Percentiles rank a stretch among this genome's conserved stretches.
These are phyloP conservation scores for Entelexis sorbosivorans DNA, from an alignment of 1,139 yeast genomes.

Conservation along the genomic window DNA sequence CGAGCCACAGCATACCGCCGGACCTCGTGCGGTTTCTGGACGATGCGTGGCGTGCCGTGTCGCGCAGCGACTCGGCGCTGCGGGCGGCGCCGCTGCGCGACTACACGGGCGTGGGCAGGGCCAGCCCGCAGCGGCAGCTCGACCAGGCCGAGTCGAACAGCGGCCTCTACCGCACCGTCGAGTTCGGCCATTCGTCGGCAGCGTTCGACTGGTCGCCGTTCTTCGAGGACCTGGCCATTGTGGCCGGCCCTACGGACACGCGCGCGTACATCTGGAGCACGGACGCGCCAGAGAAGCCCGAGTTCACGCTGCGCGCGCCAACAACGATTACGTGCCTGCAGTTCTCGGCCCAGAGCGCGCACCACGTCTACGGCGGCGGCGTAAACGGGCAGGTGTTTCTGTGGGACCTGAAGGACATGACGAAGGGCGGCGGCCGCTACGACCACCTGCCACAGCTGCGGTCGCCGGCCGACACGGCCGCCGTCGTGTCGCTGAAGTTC, in stretches of 20 bases:
- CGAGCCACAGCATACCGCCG: constrained; percentile 4
- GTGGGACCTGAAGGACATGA: constrained; percentile 34
- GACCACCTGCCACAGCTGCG: constrained; percentile 28
- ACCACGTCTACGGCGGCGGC: constrained; percentile 37
- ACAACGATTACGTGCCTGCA: constrained; percentile 33
- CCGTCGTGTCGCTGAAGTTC: constrained; percentile 9
- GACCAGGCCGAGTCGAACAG: constrained; percentile 5
- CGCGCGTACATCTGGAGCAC: constrained; percentile 35
- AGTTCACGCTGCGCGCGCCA: constrained; percentile 41
- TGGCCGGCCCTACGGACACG: constrained; percentile 28
- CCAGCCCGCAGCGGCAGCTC: background rate
- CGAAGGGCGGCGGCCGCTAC: constrained; percentile 19
- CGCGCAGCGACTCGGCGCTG: constrained; percentile 24
- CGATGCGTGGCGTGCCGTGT: constrained; percentile 35
- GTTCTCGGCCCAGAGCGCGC: constrained; percentile 35
- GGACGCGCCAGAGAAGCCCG: constrained; percentile 36
- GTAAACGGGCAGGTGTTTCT: constrained; percentile 40
- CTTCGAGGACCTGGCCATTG: constrained; percentile 37
- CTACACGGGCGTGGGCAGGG: constrained; percentile 1
- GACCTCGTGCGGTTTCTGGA: constrained; percentile 28
- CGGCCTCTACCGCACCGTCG: background rate
- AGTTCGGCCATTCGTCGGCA: background rate
- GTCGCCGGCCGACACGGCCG: constrained; percentile 27
- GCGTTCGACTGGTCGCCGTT: constrained; percentile 36
- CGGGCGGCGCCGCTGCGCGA: constrained; percentile 1